phyloP scores from a whole-genome alignment of 2,329 filamentous ascomycete genomes.

The Chaetoscypha palmicola region DNA sequence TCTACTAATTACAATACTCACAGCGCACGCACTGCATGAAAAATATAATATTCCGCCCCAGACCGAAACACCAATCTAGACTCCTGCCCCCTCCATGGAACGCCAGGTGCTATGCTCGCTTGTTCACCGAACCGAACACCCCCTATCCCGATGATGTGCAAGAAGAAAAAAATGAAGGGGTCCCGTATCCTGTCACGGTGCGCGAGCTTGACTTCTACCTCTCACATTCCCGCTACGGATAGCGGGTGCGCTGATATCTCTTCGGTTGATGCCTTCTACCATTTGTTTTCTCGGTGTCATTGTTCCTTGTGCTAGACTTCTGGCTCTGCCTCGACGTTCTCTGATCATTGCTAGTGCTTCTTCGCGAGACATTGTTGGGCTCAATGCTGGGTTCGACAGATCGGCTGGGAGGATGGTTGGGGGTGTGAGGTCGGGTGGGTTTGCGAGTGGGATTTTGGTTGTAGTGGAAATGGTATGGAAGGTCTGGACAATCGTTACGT shows the following conservation, averaged over 20 bases:
- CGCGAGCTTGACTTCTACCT: constrained; percentile 20
- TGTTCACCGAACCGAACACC: no score
- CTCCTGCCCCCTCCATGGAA: no score
- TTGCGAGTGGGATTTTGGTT: constrained; percentile 28
- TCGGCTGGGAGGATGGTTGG: constrained; percentile 14
- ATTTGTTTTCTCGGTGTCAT: constrained; percentile 48
- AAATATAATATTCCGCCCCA: no score
- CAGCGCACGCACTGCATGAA: no score
- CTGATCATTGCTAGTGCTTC: constrained; percentile 69
- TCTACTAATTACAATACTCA: no score
- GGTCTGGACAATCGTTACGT: constrained; percentile 14
- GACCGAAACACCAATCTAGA: no score
- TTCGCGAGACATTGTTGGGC: constrained; percentile 63
- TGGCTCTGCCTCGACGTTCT: constrained; percentile 62
- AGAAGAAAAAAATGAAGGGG: no score
- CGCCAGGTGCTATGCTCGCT: no score
- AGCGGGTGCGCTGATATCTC: constrained; percentile 30
- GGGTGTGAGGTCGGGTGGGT: constrained; percentile 23
- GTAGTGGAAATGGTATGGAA: constrained; percentile 31
- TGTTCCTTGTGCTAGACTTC: constrained; percentile 58
- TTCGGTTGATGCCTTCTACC: constrained; percentile 21
- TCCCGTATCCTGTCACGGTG: neutral
- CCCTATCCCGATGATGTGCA: no score
- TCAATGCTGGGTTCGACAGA: constrained; percentile 46
- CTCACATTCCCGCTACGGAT: constrained; percentile 21